Evolutionary conservation across 371 early-diverging fungal species (phyloP), one percentile per base, ranked within the genome.

Genomic region (Capniomyces stellatus): DNA sequence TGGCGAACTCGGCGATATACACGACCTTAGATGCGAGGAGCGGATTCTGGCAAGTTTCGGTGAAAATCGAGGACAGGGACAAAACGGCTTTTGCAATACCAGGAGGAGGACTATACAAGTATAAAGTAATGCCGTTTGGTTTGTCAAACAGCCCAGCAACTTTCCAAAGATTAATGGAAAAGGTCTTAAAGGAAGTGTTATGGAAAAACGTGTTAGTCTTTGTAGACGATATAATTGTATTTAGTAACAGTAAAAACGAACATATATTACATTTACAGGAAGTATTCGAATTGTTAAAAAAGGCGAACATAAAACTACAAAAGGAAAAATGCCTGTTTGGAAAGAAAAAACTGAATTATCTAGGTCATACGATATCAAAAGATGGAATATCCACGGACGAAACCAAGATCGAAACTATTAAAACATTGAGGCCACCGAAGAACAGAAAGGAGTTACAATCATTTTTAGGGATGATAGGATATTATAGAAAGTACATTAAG

Each of bases 151-250:
- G 46, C 19, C 46, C 46, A 4, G 46, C 19, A 4, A 44, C 4
- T 12, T 78, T 76, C 49, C 70, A 71, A 39, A 18, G 51, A 0
- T 21, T 57, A 3, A 72, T 79, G 63, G 64, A 66, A 39, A 12
- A 52, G 0, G 49, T 74, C 0, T 62, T 80, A 0, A 31, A 54
- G 0, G 60, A 66, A 1, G 55, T 59, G 24, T 23, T 70, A 0
- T 72, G 71, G 48, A 56, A 63, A 3, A 73, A 54, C 25, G 61
- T 61, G 0, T 46, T 74, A 0, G 62, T 73, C 1, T 81, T 74
- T 35, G 42, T 81, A 0, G 77, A 83, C 54, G 75, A 78, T 52
- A 72, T 79, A 0, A 51, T 79, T 0, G 72, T 83, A 19, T 79
- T 61, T 49, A 69, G 70, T 6, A 48, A 66, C 10, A 66, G 61